These are phyloP conservation scores for Dothistroma pini DNA, from an alignment of 2,329 filamentous ascomycete species.

Conservation along the genomic window DNA sequence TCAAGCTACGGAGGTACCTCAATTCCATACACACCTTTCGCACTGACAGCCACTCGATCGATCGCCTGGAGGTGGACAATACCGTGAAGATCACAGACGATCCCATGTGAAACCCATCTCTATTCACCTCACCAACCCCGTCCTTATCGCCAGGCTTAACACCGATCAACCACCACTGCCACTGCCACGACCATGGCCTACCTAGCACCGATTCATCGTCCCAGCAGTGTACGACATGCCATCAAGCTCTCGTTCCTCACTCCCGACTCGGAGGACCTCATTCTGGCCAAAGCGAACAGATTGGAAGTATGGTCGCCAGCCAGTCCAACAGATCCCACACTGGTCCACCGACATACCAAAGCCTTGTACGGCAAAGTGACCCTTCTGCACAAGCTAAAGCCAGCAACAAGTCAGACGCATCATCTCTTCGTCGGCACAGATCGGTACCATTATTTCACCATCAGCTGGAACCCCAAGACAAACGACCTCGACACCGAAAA, in stretches of 20 bases:
- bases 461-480: constrained; percentile 76
- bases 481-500: constrained; percentile 55
- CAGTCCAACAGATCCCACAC: constrained; percentile 51
- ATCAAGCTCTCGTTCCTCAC: constrained; percentile 73
- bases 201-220: constrained; percentile 85
- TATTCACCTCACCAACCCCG: neutral
- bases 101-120: neutral
- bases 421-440: constrained; percentile 92
- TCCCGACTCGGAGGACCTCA: constrained; percentile 72
- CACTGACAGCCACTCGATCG: neutral
- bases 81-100: neutral
- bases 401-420: constrained; percentile 69
- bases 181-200: constrained; percentile 68
- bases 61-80: neutral
- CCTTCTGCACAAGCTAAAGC: constrained; percentile 76
- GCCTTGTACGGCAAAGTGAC: constrained; percentile 80
- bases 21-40: neutral
- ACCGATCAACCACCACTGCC: constrained; percentile 3
- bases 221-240: constrained; percentile 88
- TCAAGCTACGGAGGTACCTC: neutral
- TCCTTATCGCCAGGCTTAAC: constrained; percentile 4
- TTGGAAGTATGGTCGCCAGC: constrained; percentile 73
- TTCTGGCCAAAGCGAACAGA: constrained; percentile 82
- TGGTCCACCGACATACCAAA: constrained; percentile 64
- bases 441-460: constrained; percentile 82